Evolutionary conservation across 768 basidiomycete species (phyloP).

Genomic region (Sporobolomyces phaffii): DNA sequence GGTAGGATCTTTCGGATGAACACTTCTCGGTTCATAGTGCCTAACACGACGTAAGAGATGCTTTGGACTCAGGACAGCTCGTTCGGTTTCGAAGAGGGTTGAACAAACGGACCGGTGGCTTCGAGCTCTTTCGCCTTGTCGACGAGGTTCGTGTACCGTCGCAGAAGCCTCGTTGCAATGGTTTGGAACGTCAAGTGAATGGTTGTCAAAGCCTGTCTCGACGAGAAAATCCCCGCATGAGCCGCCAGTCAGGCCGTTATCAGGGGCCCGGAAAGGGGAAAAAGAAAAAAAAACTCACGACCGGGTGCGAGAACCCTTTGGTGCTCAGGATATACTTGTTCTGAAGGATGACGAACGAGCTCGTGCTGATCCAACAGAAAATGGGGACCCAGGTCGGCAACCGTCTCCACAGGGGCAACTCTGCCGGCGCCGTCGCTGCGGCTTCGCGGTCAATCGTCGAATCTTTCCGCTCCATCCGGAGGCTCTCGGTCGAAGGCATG

Average conservation of each 20-base stretch:
- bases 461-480: conserved; percentile 12
- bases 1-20: conserved; percentile 84
- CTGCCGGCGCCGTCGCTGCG: not conserved
- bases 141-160: conserved; percentile 70
- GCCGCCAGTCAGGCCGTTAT: too few species aligned
- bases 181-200: conserved; percentile 50
- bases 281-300: conserved; percentile 61
- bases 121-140: conserved; percentile 63
- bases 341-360: conserved; percentile 75
- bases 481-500: not conserved
- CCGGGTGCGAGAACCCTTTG: conserved; percentile 78
- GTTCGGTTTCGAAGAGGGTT: too few species aligned
- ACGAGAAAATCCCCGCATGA: too few species aligned
- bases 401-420: conserved; percentile 24
- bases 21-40: conserved; percentile 68
- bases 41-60: too few species aligned
- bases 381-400: conserved; percentile 49
- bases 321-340: conserved; percentile 48
- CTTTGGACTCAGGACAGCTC: too few species aligned
- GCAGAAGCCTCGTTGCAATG: conserved; percentile 74
- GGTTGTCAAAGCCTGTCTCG: conserved; percentile 29
- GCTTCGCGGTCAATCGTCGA: not conserved
- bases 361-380: conserved; percentile 86
- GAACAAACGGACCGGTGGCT: conserved; percentile 21
- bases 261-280: too few species aligned